Evolutionary conservation across 2,329 filamentous ascomycete species (phyloP).

Genomic region (Aureobasidium sp.): DNA sequence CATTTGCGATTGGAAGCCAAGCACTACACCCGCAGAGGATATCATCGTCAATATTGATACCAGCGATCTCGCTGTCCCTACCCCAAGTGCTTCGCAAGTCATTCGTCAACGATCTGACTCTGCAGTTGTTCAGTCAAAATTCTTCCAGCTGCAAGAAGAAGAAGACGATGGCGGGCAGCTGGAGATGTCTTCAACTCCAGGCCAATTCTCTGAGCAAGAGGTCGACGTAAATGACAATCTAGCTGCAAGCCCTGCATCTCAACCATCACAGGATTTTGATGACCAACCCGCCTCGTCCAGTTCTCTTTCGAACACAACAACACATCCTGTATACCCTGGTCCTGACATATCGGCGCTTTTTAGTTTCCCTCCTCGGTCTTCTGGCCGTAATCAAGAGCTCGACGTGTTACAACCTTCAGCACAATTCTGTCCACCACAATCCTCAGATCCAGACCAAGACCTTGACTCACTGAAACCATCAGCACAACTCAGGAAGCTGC

Average conservation of each 20-base stretch:
- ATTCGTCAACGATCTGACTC: neutral
- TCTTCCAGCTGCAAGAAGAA: neutral
- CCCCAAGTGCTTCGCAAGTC: neutral
- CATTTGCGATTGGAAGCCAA: conserved; percentile 46
- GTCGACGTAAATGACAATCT: neutral
- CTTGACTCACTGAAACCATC: neutral
- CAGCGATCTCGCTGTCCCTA: neutral
- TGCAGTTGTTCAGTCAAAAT: neutral
- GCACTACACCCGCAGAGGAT: conserved; percentile 9
- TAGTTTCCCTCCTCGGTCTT: neutral
- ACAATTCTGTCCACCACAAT: neutral
- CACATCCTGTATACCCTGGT: neutral
- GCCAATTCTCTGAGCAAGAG: neutral
- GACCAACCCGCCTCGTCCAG: neutral
- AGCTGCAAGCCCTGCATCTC: neutral
- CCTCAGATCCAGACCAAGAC: neutral
- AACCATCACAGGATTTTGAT: neutral
- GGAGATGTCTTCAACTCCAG: neutral
- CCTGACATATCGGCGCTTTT: neutral
- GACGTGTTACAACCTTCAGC: neutral
- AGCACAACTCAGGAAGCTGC: neutral
- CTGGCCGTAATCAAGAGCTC: neutral
- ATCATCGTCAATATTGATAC: conserved; percentile 6
- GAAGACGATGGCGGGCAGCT: neutral
- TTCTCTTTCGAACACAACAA: neutral